Conservation (phyloP, 208 protist genomes). For the Acanthamoeba sp. region DNA sequence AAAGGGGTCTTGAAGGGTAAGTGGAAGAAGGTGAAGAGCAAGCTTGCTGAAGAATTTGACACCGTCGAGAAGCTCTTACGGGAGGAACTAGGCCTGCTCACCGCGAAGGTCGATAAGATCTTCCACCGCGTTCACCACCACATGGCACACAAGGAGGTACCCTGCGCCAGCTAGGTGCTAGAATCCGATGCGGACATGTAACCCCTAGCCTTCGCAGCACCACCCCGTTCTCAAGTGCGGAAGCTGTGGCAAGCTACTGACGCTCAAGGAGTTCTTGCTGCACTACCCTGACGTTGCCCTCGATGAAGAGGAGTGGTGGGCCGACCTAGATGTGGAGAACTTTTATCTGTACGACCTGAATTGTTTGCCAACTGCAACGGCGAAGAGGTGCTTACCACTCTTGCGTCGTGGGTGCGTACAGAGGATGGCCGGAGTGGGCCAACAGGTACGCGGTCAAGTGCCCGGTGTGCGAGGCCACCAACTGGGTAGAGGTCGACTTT, state of each 20-base stretch:
- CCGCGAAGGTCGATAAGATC: slow-evolving; percentile 29
- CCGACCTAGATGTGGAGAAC: slow-evolving; percentile 19
- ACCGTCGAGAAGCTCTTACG: background rate
- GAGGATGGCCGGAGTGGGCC: slow-evolving; percentile 32
- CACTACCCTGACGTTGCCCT: background rate
- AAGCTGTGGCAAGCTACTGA: slow-evolving; percentile 9
- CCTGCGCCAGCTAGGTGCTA: background rate
- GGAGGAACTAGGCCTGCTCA: background rate
- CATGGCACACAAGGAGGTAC: slow-evolving; percentile 44
- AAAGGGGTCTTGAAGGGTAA: background rate
- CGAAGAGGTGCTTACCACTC: background rate
- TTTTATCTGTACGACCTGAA: slow-evolving; percentile 32
- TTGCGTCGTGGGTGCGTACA: background rate
- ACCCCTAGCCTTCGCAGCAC: background rate
- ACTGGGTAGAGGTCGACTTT: slow-evolving; percentile 8
- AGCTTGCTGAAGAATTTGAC: background rate
- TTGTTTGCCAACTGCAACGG: background rate
- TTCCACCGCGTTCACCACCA: slow-evolving; percentile 14
- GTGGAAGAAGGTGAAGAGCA: slow-evolving; percentile 42
- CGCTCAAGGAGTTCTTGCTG: background rate
- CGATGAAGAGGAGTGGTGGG: slow-evolving; percentile 3
- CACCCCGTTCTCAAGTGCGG: slow-evolving; percentile 32
- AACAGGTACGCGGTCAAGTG: slow-evolving; percentile 19
- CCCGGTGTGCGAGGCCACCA: background rate
- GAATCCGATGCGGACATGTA: too few species aligned